phyloP scores from a whole-genome alignment of 805 yeast genomes.

The Scheffersomyces amazonensis region DNA sequence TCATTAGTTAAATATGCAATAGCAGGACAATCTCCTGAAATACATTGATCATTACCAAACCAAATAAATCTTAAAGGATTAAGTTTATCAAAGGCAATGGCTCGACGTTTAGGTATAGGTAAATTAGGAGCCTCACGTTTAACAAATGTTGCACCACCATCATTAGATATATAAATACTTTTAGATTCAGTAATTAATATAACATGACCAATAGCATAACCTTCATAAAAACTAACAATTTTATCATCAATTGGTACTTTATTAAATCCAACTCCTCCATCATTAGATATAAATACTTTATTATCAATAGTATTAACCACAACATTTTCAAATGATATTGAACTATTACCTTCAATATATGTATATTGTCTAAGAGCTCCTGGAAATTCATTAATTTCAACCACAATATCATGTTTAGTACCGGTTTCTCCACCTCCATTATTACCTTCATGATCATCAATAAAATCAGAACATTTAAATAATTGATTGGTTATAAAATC shows the following conservation, averaged over 20 bases:
- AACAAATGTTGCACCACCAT: slow-evolving; percentile 63
- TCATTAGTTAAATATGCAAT: slow-evolving; percentile 63
- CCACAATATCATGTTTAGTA: slow-evolving; percentile 25
- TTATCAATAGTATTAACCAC: slow-evolving; percentile 54
- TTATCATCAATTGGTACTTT: slow-evolving; percentile 28
- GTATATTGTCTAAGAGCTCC: slow-evolving; percentile 55
- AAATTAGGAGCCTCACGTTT: slow-evolving; percentile 49
- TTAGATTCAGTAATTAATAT: slow-evolving; percentile 49
- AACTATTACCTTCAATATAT: slow-evolving; percentile 54
- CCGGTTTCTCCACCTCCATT: slow-evolving; percentile 10
- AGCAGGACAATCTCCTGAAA: slow-evolving; percentile 44
- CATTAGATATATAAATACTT: slow-evolving; percentile 54
- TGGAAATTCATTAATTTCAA: slow-evolving; percentile 43
- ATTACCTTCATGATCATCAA: slow-evolving; percentile 7
- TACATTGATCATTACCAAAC: slow-evolving; percentile 61
- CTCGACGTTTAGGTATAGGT: slow-evolving; percentile 35
- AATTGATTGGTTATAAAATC: slow-evolving; percentile 23
- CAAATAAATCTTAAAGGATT: slow-evolving; percentile 62
- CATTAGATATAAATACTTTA: slow-evolving; percentile 56
- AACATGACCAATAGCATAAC: slow-evolving; percentile 57
- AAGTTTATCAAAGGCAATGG: slow-evolving; percentile 61
- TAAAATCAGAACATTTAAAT: slow-evolving; percentile 34
- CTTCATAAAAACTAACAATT: slow-evolving; percentile 39
- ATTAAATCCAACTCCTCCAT: slow-evolving; percentile 45
- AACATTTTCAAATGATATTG: slow-evolving; percentile 38